Base-by-base conservation (phyloP, 2,329 filamentous ascomycete species). In the Sarocladium strictum region DNA sequence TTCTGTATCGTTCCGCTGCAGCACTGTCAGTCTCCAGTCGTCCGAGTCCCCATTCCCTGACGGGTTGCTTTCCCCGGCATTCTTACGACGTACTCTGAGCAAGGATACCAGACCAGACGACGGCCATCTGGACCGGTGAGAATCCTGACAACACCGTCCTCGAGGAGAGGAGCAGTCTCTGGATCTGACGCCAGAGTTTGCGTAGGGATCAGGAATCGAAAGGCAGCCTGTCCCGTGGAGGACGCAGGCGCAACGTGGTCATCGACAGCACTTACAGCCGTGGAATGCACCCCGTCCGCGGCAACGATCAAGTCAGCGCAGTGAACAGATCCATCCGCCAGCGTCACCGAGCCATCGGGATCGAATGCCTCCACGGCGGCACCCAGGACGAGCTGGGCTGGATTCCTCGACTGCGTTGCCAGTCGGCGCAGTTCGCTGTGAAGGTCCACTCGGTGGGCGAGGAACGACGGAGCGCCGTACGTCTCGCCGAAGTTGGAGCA, bases 211-310 rank as follows among this genome's bases (percentile, higher is more conserved):
- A 72, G 59, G 55, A 72, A 72, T 0, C 69, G 67, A 45, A 57
- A 67, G 69, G 40, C 58, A 63, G 49, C 71, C 70, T 65, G 55
- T 1, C 59, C 52, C 9, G 65, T 63, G 9, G 41, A 12, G 19
- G 41, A 45, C 21, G 17, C 3, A 58, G 58, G 53, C 64, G 65
- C 19, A 58, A 54, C 33, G 55, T 52, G n/a, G n/a, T n/a, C 23
- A 66, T 67, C 17, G 67, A 53, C 4, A 71, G 58, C 3, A 58
- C 56, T 61, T 4, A 62, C 57, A 12, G 62, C 69, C 7, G 59
- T 53, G 14, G 67, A 70, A 52, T 74, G 72, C 15, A 74, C 61
- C 5, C 76, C 76, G 58, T 78, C 75, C 2, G 75, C 74, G 3
- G 69, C 73, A 33, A 78, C 63, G 17, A 77, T 66, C 2, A 76